phyloP scores from a whole-genome alignment of 495 filamentous ascomycete species.

The Xylaria palmicola region DNA sequence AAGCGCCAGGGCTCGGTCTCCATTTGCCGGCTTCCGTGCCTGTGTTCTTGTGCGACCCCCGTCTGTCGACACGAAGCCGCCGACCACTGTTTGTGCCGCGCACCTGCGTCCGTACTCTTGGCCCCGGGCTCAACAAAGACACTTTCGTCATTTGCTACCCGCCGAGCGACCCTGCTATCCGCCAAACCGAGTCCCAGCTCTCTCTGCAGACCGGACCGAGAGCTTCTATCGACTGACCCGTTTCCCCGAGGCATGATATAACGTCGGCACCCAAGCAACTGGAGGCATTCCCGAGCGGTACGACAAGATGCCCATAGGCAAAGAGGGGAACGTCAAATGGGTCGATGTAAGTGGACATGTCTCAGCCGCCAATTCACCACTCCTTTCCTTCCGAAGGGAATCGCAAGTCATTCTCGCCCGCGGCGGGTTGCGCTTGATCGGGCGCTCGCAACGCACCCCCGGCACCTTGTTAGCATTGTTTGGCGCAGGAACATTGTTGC shows the following conservation, averaged over 20 bases:
- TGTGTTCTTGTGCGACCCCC: background rate
- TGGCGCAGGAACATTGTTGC: too few relatives aligned
- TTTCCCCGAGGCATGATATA: conserved; percentile 26
- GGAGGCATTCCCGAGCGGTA: conserved; percentile 13
- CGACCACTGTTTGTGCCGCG: background rate
- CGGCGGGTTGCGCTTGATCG: background rate
- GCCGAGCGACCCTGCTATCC: background rate
- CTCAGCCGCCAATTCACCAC: background rate
- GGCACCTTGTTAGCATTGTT: too few relatives aligned
- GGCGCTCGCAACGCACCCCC: too few relatives aligned
- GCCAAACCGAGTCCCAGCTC: background rate
- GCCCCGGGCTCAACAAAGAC: background rate
- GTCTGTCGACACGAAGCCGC: conserved; percentile 7
- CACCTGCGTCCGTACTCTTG: background rate
- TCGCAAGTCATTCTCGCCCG: background rate
- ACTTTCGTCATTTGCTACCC: background rate
- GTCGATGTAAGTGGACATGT: conserved; percentile 57
- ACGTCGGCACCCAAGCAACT: conserved; percentile 2
- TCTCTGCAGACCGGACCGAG: background rate
- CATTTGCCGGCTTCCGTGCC: conserved; percentile 1
- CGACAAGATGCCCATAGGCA: conserved; percentile 39
- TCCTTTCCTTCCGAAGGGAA: background rate
- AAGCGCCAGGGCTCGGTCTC: too few relatives aligned
- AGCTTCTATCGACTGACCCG: background rate
- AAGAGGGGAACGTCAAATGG: conserved; percentile 65